These are phyloP conservation scores for Peronosclerospora sorghi DNA, from an alignment of 352 stramenopile genomes.

Conservation along the genomic window DNA sequence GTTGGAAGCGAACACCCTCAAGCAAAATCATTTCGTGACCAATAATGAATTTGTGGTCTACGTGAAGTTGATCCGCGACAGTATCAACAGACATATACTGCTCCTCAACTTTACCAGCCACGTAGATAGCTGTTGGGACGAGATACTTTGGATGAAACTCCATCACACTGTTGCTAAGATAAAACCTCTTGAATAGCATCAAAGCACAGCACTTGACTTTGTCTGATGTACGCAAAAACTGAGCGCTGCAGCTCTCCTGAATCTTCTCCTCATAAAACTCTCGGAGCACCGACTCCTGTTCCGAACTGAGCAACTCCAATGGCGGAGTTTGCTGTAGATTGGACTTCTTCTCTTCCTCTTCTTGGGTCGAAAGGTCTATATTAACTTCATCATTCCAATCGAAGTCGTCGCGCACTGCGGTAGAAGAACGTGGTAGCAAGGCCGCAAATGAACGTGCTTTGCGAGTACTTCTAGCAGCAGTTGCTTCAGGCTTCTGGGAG, in stretches of 20 bases:
- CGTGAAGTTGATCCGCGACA: conserved; percentile 67
- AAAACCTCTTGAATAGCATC: conserved; percentile 85
- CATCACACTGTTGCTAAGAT: conserved; percentile 83
- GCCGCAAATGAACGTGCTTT: conserved; percentile 76
- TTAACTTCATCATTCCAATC: conserved; percentile 74
- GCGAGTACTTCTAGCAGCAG: conserved; percentile 14
- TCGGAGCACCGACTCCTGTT: conserved; percentile 54
- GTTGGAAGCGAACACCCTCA: conserved; percentile 79
- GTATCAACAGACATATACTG: conserved; percentile 85
- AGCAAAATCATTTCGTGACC: conserved; percentile 82
- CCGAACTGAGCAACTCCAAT: conserved; percentile 42
- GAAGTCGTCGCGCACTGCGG: conserved; percentile 40
- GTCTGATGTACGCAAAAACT: conserved; percentile 75
- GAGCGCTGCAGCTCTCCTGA: conserved; percentile 71
- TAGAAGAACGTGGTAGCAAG: conserved; percentile 52
- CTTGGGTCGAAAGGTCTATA: conserved; percentile 26
- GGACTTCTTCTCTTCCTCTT: conserved; percentile 43
- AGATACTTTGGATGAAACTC: conserved; percentile 84
- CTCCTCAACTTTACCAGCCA: conserved; percentile 84
- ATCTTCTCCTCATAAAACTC: conserved; percentile 77
- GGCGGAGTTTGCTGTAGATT: conserved; percentile 37
- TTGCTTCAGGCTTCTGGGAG: conserved; percentile 17
- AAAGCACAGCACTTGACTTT: conserved; percentile 82
- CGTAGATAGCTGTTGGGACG: conserved; percentile 77
- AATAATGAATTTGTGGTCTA: conserved; percentile 82